Conservation (phyloP, 768 basidiomycete genomes). For the Rhodocollybia butyracea region DNA sequence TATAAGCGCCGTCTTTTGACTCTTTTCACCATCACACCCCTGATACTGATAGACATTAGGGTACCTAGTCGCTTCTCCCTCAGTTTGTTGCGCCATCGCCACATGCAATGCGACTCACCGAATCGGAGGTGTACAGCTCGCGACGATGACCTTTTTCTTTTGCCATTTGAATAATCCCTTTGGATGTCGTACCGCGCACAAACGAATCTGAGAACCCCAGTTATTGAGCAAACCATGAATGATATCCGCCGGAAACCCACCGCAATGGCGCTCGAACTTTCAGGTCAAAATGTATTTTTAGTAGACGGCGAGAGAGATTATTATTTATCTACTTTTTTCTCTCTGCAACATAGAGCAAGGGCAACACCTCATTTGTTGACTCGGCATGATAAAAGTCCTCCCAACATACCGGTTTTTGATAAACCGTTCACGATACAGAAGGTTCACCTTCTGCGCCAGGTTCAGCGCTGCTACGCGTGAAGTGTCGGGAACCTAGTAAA, state of each 20-base stretch:
- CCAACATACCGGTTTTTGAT: slow-evolving; percentile 99
- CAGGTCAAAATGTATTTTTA: slow-evolving; percentile 90
- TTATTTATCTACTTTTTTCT: slow-evolving; percentile 90
- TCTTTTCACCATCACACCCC: not conserved
- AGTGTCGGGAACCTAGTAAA: slow-evolving; percentile 83
- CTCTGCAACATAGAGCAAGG: too few species aligned
- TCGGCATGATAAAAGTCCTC: slow-evolving; percentile 99
- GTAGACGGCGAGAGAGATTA: slow-evolving; percentile 98
- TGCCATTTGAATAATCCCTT: too few species aligned
- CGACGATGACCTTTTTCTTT: slow-evolving; percentile 95
- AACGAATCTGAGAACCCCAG: slow-evolving; percentile 65
- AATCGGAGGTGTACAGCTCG: too few species aligned
- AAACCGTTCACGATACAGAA: slow-evolving; percentile 98
- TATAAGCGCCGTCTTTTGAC: not conserved
- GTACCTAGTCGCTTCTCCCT: too few species aligned
- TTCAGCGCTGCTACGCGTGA: slow-evolving; percentile 95
- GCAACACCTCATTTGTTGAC: slow-evolving; percentile 89
- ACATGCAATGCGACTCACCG: slow-evolving; percentile 13
- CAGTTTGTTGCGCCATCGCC: too few species aligned
- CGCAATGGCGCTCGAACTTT: slow-evolving; percentile 94
- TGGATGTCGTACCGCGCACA: too few species aligned
- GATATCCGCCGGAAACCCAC: slow-evolving; percentile 80
- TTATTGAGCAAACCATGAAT: not conserved
- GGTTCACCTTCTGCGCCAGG: slow-evolving; percentile 80
- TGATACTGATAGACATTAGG: slow-evolving; percentile 75